Percentiles rank a stretch among this genome's conserved stretches.
Evolutionary conservation across 352 stramenopile genomes (phyloP).

Genomic region (Phytopythium montanum): DNA sequence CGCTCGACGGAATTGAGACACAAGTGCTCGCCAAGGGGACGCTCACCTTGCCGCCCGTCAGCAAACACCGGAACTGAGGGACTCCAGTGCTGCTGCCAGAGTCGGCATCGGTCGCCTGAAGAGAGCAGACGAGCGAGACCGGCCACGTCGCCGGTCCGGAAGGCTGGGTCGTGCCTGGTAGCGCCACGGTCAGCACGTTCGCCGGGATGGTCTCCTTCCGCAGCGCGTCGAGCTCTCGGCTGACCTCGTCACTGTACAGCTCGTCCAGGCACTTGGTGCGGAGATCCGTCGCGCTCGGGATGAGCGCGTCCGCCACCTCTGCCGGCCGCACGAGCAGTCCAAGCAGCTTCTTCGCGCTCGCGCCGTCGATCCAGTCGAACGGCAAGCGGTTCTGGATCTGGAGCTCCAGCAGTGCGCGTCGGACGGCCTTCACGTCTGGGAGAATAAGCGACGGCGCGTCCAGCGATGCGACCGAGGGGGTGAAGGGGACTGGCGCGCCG

Average conservation of each 20-base stretch:
- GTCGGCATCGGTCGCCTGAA: neutral
- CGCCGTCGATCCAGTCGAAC: slow-evolving; percentile 61
- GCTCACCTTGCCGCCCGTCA: slow-evolving; percentile 34
- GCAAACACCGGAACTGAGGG: slow-evolving; percentile 27
- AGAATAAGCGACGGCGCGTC: neutral
- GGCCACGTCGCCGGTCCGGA: neutral
- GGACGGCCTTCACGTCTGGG: slow-evolving; percentile 17
- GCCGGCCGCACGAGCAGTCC: slow-evolving; percentile 15
- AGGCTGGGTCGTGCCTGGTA: neutral
- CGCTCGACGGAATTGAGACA: slow-evolving; percentile 2
- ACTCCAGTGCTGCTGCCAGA: neutral
- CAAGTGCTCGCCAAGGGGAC: slow-evolving; percentile 19
- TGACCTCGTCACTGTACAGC: slow-evolving; percentile 25
- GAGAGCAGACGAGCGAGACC: slow-evolving; percentile 1
- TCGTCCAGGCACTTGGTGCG: slow-evolving; percentile 40
- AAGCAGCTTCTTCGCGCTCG: slow-evolving; percentile 50
- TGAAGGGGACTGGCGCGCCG: neutral
- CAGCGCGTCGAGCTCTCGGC: slow-evolving; percentile 29
- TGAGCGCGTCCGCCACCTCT: slow-evolving; percentile 12
- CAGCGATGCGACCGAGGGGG: neutral
- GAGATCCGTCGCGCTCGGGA: slow-evolving; percentile 33
- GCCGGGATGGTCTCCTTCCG: slow-evolving; percentile 29
- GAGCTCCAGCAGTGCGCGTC: slow-evolving; percentile 44
- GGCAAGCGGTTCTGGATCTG: slow-evolving; percentile 59
- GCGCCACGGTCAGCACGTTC: slow-evolving; percentile 5